These are phyloP conservation scores for Herpotrichia juniperi DNA, from an alignment of 2,329 filamentous ascomycete species.

Conservation along the genomic window DNA sequence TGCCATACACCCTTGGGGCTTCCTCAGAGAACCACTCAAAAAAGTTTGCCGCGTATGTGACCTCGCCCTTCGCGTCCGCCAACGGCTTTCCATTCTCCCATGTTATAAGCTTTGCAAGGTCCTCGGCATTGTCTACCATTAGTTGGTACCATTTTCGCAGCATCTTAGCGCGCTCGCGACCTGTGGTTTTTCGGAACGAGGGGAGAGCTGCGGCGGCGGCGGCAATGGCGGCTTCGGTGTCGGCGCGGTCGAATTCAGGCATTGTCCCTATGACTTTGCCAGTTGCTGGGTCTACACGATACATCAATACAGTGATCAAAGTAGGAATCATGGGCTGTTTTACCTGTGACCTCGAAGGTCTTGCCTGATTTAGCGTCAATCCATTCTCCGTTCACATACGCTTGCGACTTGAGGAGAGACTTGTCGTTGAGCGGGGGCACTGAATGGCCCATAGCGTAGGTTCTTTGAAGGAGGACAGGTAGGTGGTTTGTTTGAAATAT, in stretches of 20 bases:
- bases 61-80: conserved; percentile 55
- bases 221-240: conserved; percentile 80
- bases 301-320: neutral
- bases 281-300: conserved; percentile 72
- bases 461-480: conserved; percentile 43
- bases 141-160: conserved; percentile 83
- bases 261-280: conserved; percentile 80
- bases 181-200: conserved; percentile 72
- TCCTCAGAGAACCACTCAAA: conserved; percentile 51
- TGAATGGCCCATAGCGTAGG: conserved; percentile 52
- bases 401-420: conserved; percentile 78
- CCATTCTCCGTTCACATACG: conserved; percentile 94
- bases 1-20: conserved; percentile 58
- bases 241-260: conserved; percentile 80
- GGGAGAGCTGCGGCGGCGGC: conserved; percentile 81
- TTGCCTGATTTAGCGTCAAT: conserved; percentile 82
- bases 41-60: conserved; percentile 48
- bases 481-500: conserved; percentile 39
- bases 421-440: conserved; percentile 56
- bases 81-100: conserved; percentile 90
- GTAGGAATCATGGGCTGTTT: neutral
- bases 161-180: conserved; percentile 74
- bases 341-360: conserved; percentile 80
- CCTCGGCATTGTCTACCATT: conserved; percentile 77
- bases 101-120: conserved; percentile 82